Conservation (phyloP, 1,284 basidiomycete genomes). For the Vanrija humicola region DNA sequence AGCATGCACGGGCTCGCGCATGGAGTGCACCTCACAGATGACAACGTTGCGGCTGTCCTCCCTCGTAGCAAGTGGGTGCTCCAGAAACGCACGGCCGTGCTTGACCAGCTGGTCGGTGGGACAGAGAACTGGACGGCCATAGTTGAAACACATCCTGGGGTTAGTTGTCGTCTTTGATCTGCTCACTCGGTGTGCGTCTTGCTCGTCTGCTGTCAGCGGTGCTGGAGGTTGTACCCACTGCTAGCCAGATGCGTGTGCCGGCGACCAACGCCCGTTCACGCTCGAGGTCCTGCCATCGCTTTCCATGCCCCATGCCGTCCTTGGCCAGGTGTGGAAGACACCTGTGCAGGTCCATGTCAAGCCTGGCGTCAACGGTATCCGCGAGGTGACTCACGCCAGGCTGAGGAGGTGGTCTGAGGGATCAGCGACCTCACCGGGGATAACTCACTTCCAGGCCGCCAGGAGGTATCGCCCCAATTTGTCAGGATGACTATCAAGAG, state of each 20-base stretch:
- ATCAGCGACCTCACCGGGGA: no score
- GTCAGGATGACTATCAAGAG: constrained; percentile 14
- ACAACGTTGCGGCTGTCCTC: no score
- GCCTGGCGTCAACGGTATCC: background rate
- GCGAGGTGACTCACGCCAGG: constrained; percentile 16
- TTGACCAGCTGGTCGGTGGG: constrained; percentile 81
- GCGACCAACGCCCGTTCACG: background rate
- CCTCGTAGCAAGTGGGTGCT: no score
- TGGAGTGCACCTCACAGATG: no score
- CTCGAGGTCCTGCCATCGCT: background rate
- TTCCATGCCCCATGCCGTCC: background rate
- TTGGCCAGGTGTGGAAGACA: constrained; percentile 18
- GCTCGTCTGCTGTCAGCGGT: no score
- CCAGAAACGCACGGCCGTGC: constrained; percentile 62
- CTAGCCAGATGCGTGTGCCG: background rate
- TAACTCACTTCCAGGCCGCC: no score
- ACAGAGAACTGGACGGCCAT: constrained; percentile 57
- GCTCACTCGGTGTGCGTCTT: background rate
- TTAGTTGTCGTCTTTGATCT: no score
- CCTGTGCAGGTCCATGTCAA: constrained; percentile 23
- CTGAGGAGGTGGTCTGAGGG: background rate
- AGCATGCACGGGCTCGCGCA: no score
- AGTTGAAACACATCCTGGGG: background rate
- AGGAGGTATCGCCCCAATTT: constrained; percentile 23
- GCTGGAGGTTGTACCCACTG: background rate